A percentile compares a stretch with the other conserved stretches of the same genome.
These are phyloP conservation scores for Didymella exigua DNA, from an alignment of 2,329 filamentous ascomycete species.

Conservation along the genomic window DNA sequence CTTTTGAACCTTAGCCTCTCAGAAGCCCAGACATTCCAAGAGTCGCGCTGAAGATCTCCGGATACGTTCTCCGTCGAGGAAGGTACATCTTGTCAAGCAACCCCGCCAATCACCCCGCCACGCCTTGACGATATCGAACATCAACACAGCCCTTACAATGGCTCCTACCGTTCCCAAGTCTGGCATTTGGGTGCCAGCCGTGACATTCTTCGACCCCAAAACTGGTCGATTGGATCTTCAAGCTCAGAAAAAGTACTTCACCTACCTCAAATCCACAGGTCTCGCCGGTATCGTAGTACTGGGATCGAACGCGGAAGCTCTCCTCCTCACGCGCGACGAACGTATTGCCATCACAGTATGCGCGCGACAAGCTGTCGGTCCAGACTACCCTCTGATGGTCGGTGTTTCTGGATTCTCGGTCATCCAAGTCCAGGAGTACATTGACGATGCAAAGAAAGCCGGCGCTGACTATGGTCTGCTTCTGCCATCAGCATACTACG, in stretches of 20 bases:
- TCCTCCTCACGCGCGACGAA: slow-evolving; percentile 53
- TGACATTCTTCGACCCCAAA: slow-evolving; percentile 53
- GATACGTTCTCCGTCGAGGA: slow-evolving; percentile 5
- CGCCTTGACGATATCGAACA: background rate
- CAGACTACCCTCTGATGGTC: slow-evolving; percentile 52
- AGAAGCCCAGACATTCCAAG: background rate
- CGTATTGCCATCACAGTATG: slow-evolving; percentile 47
- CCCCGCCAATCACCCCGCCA: slow-evolving; percentile 13
- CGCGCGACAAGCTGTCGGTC: slow-evolving; percentile 51
- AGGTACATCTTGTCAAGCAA: background rate
- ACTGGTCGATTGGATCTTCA: slow-evolving; percentile 50
- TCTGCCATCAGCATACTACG: slow-evolving; percentile 54
- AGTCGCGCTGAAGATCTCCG: background rate
- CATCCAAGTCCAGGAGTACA: slow-evolving; percentile 52
- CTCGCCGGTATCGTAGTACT: slow-evolving; percentile 55
- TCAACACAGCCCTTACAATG: slow-evolving; percentile 1
- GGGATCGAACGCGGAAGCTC: slow-evolving; percentile 56
- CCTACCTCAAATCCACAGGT: slow-evolving; percentile 51
- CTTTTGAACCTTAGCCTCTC: background rate
- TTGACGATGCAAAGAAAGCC: slow-evolving; percentile 49
- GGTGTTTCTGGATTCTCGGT: slow-evolving; percentile 53
- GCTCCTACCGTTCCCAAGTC: slow-evolving; percentile 16
- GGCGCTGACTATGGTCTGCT: slow-evolving; percentile 53
- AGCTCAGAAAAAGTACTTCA: slow-evolving; percentile 52
- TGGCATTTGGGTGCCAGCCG: slow-evolving; percentile 48